A percentile compares a stretch with the other conserved stretches of the same genome.
Conservation (phyloP, 2,329 filamentous ascomycete species). For the Alternaria viburni region DNA sequence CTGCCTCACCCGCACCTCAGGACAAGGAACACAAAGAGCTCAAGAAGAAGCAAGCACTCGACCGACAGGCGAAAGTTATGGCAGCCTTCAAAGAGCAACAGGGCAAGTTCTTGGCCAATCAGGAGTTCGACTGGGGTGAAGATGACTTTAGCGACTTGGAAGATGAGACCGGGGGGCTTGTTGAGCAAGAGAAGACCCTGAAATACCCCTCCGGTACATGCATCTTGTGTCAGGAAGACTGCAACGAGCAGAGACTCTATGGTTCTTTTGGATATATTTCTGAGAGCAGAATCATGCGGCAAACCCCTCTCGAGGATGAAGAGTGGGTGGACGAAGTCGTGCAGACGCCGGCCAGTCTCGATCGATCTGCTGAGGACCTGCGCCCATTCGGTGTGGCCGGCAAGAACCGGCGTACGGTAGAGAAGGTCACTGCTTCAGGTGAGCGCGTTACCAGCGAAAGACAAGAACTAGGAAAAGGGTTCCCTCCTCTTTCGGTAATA, state of each 20-base stretch:
- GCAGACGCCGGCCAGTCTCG: constrained; percentile 79
- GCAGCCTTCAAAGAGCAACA: constrained; percentile 98
- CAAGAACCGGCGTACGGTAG: constrained; percentile 79
- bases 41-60: constrained; percentile 89
- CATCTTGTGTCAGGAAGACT: constrained; percentile 95
- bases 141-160: constrained; percentile 79
- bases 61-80: constrained; percentile 92
- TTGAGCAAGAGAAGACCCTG: constrained; percentile 76
- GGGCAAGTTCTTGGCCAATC: constrained; percentile 89
- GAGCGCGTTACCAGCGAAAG: constrained; percentile 74
- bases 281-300: constrained; percentile 83
- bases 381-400: constrained; percentile 90
- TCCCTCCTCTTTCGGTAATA: constrained; percentile 70
- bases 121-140: constrained; percentile 88
- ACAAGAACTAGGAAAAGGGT: constrained; percentile 88
- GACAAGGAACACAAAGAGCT: constrained; percentile 79
- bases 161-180: constrained; percentile 62
- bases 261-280: constrained; percentile 91
- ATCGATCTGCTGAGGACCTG: constrained; percentile 80
- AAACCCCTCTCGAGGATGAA: constrained; percentile 81
- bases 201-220: constrained; percentile 93
- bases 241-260: constrained; percentile 84
- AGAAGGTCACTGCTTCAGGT: constrained; percentile 77
- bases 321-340: constrained; percentile 86
- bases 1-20: constrained; percentile 75